Base-by-base conservation (phyloP, 345 rosid genomes). In the Pistacia integerrima region DNA sequence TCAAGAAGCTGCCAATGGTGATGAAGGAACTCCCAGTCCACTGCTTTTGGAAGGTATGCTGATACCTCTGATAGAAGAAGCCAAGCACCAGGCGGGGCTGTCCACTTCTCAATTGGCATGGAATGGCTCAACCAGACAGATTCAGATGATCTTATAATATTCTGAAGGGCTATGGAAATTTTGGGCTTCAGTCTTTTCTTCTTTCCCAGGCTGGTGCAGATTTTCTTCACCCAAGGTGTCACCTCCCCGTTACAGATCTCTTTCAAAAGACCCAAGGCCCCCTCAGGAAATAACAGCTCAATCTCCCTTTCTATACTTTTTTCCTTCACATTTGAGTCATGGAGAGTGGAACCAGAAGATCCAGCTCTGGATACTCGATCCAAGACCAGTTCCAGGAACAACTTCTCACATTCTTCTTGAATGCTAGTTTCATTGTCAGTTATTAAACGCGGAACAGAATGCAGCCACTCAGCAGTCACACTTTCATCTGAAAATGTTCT, bases 61-160 rank as follows among this genome's bases (percentile, higher is more conserved):
- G 98, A 93, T 76, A 93, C 90, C 88, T 92, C 98, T 28, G 98
- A 90, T n/a, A 96, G 88, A 85, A 96, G 98, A 81, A 96, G 80
- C 99, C 99, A 93, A 76, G 97, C 92, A 82, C 99, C 99, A 56
- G 90, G 80, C 75, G 98, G 97, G 41, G 98, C 98, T 52, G 93
- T 89, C 99, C 99, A 93, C 83, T 88, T 90, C 64, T 89, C 87
- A 16, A 92, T 89, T 2, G 97, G 89, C 93, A 81, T 73, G 49
- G 90, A 91, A 51, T 83, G 86, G 64, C 85, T 87, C 82, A 91
- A 79, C 99, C 98, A 96, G n/a, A 87, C 75, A 80, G 92, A 86
- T 84, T 93, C 97, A 46, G 95, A 96, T 66, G 87, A 77, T 77
- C 79, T 91, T 76, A 96, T 93, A 70, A 93, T 89, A 71, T 79